These are phyloP conservation scores for Fusarium sulawesiense DNA, from an alignment of 2,329 filamentous ascomycete species.

Conservation along the genomic window DNA sequence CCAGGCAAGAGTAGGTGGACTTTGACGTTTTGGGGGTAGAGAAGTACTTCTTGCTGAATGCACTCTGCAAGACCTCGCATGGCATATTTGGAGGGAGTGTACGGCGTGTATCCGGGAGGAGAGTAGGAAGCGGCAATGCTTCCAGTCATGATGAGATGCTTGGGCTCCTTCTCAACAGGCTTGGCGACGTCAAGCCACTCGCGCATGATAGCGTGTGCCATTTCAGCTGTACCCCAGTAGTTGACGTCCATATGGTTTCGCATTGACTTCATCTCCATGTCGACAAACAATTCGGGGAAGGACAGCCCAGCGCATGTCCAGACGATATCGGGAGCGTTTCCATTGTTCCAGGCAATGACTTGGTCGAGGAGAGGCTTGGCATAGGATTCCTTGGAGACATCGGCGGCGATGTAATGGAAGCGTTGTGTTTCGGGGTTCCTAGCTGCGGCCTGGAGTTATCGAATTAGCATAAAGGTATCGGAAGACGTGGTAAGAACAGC, in stretches of 20 bases:
- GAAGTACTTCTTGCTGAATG: conserved; percentile 82
- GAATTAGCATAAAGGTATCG: neutral
- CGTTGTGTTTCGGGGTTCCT: conserved; percentile 74
- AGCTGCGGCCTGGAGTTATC: conserved; percentile 69
- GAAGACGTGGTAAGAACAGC: conserved; percentile 17
- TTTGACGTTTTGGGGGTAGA: conserved; percentile 86
- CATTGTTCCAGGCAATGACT: conserved; percentile 82
- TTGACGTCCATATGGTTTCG: conserved; percentile 90
- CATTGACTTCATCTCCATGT: conserved; percentile 74
- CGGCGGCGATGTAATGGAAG: conserved; percentile 86
- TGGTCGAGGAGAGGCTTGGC: conserved; percentile 76
- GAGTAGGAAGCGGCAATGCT: conserved; percentile 81
- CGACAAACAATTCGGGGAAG: conserved; percentile 80
- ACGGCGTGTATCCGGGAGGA: conserved; percentile 84
- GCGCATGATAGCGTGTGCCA: conserved; percentile 81
- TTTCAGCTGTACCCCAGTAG: conserved; percentile 87
- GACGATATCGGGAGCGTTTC: conserved; percentile 80
- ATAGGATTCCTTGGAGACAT: conserved; percentile 78
- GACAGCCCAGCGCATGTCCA: conserved; percentile 89
- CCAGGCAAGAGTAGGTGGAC: conserved; percentile 87
- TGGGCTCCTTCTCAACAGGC: conserved; percentile 61
- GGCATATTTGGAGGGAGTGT: conserved; percentile 86
- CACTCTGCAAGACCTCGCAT: conserved; percentile 85
- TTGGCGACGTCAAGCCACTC: conserved; percentile 73
- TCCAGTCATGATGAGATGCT: conserved; percentile 89